phyloP scores from a whole-genome alignment of 2,329 filamentous ascomycete species.

The Hortaea werneckii region DNA sequence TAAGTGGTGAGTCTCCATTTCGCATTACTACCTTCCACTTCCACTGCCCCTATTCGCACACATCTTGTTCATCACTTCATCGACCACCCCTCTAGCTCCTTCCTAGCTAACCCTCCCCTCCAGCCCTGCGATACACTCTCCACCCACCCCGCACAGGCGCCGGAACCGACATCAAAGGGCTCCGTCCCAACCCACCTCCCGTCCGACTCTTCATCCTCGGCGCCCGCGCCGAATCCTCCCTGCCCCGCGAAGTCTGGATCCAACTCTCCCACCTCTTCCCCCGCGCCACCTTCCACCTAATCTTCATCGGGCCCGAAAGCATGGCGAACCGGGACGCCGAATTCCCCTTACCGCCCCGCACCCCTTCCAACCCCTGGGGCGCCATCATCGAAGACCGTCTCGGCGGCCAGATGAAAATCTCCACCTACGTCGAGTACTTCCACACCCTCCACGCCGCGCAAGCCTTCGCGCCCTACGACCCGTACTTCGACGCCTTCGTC shows the following conservation, averaged over 20 bases:
- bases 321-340: conserved; percentile 92
- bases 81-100: neutral
- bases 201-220: conserved; percentile 89
- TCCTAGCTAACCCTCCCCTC: neutral
- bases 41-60: conserved; percentile 8
- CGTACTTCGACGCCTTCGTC: conserved; percentile 96
- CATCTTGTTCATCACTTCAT: neutral
- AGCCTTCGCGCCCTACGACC: conserved; percentile 88
- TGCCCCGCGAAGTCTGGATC: conserved; percentile 87
- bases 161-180: conserved; percentile 62
- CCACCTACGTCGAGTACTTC: conserved; percentile 96
- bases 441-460: conserved; percentile 89
- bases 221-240: conserved; percentile 90
- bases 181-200: conserved; percentile 75
- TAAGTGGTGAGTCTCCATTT: conserved; percentile 58
- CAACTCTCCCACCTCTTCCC: conserved; percentile 93
- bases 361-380: conserved; percentile 78
- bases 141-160: conserved; percentile 77
- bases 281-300: conserved; percentile 75
- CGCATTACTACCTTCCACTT: conserved; percentile 1
- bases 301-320: conserved; percentile 92
- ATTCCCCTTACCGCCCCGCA: conserved; percentile 80
- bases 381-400: conserved; percentile 89
- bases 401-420: conserved; percentile 85
- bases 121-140: conserved; percentile 83